Conservation (phyloP, 1,284 basidiomycete species). For the Abortiporus biennis region DNA sequence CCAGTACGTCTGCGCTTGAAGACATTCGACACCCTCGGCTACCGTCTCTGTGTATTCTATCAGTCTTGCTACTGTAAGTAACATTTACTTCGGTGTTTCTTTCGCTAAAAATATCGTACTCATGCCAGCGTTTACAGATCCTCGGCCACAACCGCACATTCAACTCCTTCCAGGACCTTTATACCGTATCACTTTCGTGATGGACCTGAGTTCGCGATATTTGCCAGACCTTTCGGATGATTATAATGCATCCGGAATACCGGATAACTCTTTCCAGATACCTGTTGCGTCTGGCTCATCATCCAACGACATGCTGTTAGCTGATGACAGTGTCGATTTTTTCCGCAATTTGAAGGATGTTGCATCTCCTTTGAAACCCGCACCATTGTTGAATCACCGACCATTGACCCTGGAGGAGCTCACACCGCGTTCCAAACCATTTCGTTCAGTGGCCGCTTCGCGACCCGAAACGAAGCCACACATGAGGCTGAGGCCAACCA, state of each 20-base stretch:
- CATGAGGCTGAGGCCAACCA: constrained; percentile 16
- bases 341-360: constrained; percentile 16
- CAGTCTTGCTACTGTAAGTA: no score
- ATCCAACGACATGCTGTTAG: constrained; percentile 20
- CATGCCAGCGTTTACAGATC: no score
- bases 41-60: no score
- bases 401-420: constrained; percentile 22
- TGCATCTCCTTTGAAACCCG: constrained; percentile 13
- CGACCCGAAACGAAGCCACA: constrained; percentile 17
- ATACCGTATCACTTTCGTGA: constrained; percentile 5
- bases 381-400: constrained; percentile 6
- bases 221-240: constrained; percentile 20
- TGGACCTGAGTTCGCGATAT: constrained; percentile 22
- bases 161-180: no score
- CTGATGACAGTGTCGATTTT: constrained; percentile 22
- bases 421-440: constrained; percentile 19
- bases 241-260: constrained; percentile 16
- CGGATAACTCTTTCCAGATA: constrained; percentile 27
- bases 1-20: no score
- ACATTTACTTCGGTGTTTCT: no score
- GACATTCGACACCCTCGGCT: no score
- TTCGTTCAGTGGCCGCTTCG: constrained; percentile 10
- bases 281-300: constrained; percentile 14
- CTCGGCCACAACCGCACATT: no score
- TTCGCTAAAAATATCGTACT: no score